A percentile compares a stretch with the other conserved stretches of the same genome.
Conservation (phyloP, 805 yeast genomes). For the Yarrowia porcina region DNA sequence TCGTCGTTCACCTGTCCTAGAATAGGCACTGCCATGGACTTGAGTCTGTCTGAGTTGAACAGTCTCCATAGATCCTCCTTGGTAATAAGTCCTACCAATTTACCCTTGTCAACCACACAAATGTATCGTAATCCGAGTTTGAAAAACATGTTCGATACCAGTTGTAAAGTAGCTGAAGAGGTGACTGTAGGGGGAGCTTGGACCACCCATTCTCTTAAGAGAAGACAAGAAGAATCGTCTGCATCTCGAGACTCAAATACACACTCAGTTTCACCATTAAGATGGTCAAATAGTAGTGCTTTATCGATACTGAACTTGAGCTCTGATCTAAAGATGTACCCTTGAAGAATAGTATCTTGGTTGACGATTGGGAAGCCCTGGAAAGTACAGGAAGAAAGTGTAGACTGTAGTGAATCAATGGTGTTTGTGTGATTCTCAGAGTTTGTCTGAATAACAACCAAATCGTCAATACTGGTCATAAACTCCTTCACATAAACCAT, state of each 20-base stretch:
- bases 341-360: constrained; percentile 41
- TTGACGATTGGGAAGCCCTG: constrained; percentile 49
- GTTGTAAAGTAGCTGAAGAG: constrained; percentile 37
- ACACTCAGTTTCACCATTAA: constrained; percentile 25
- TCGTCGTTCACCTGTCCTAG: background rate
- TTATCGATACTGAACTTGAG: constrained; percentile 37
- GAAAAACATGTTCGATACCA: constrained; percentile 42
- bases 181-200: constrained; percentile 36
- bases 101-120: constrained; percentile 36
- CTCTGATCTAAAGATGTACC: constrained; percentile 45
- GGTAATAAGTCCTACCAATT: constrained; percentile 41
- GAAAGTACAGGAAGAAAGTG: constrained; percentile 30
- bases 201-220: constrained; percentile 31
- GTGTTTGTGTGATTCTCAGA: constrained; percentile 26
- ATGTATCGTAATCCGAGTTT: constrained; percentile 41
- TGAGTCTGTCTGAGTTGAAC: constrained; percentile 26
- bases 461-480: constrained; percentile 39
- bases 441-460: constrained; percentile 33
- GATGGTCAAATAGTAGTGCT: constrained; percentile 23
- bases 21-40: constrained; percentile 6
- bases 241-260: constrained; percentile 15
- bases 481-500: constrained; percentile 39
- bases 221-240: constrained; percentile 14
- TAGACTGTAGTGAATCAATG: constrained; percentile 34
- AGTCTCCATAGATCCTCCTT: constrained; percentile 38